phyloP scores from a whole-genome alignment of 2,329 filamentous ascomycete species.

The Aureobasidium sp. region DNA sequence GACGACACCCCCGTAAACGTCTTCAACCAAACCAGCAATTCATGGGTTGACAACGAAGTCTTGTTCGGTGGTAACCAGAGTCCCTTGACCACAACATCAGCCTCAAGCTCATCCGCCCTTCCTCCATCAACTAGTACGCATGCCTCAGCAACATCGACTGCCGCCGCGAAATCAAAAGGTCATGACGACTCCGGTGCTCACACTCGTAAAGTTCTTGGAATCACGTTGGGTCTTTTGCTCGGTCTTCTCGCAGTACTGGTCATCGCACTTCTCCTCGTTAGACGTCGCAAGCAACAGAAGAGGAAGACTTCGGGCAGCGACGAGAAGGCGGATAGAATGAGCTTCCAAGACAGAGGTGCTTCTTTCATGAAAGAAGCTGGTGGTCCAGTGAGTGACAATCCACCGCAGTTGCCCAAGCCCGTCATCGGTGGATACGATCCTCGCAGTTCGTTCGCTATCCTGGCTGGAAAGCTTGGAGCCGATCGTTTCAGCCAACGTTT shows the following conservation, averaged over 20 bases:
- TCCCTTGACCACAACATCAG: conserved; percentile 29
- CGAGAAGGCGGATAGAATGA: conserved; percentile 41
- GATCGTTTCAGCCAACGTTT: conserved; percentile 10
- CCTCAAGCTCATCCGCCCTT: conserved; percentile 26
- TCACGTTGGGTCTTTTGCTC: conserved; percentile 73
- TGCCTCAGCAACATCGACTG: conserved; percentile 29
- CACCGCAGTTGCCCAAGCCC: conserved; percentile 15
- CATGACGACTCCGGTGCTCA: conserved; percentile 22
- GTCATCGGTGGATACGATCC: conserved; percentile 17
- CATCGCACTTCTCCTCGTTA: conserved; percentile 61
- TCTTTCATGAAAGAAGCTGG: conserved; percentile 47
- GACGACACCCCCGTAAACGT: conserved; percentile 61
- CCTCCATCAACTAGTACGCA: conserved; percentile 26
- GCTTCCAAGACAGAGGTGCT: conserved; percentile 45
- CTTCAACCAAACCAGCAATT: conserved; percentile 68
- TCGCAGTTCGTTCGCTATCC: conserved; percentile 21
- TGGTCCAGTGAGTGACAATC: conserved; percentile 26
- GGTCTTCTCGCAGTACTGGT: conserved; percentile 66
- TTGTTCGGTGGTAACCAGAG: conserved; percentile 42
- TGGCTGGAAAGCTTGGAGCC: conserved; percentile 10
- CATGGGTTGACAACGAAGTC: conserved; percentile 68
- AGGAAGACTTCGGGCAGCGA: conserved; percentile 42
- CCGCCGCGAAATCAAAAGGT: conserved; percentile 22
- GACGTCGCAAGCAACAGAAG: conserved; percentile 53
- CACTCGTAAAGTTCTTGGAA: conserved; percentile 63